These are phyloP conservation scores for Hericium erinaceus DNA, from an alignment of 768 basidiomycete species.

Conservation along the genomic window DNA sequence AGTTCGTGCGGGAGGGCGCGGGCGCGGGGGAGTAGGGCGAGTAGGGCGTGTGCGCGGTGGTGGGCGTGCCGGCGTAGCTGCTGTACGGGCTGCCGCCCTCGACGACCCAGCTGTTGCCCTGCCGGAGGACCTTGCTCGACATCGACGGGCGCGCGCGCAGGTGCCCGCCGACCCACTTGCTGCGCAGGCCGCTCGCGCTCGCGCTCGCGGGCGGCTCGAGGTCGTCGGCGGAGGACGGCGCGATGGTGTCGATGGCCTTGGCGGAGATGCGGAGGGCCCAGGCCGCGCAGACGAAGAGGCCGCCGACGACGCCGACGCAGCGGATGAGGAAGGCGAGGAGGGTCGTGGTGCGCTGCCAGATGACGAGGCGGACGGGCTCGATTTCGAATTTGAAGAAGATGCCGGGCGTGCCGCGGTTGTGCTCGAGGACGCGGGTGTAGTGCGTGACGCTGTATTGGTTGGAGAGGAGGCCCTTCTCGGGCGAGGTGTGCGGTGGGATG, in stretches of 20 bases:
- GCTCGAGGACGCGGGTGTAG: constrained; percentile 67
- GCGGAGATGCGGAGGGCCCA: constrained; percentile 34
- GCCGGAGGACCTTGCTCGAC: constrained; percentile 37
- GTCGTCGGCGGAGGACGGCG: constrained; percentile 56
- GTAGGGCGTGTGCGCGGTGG: constrained; percentile 20
- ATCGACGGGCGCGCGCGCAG: constrained; percentile 45
- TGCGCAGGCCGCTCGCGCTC: constrained; percentile 43
- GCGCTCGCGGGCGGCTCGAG: constrained; percentile 51
- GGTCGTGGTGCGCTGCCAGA: constrained; percentile 82
- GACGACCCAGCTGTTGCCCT: constrained; percentile 51
- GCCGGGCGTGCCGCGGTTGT: constrained; percentile 76
- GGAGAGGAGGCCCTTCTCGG: constrained; percentile 40
- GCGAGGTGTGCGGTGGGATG: constrained; percentile 56
- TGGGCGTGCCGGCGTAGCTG: constrained; percentile 27
- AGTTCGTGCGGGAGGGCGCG: not conserved
- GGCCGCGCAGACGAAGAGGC: constrained; percentile 67
- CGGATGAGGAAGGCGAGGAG: constrained; percentile 77
- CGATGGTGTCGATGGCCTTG: constrained; percentile 45
- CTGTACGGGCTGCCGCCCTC: constrained; percentile 39
- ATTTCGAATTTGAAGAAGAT: constrained; percentile 99
- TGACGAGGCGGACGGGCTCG: constrained; percentile 78
- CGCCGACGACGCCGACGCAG: constrained; percentile 78
- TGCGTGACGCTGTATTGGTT: constrained; percentile 94
- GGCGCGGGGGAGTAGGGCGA: constrained; percentile 20
- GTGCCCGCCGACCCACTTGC: constrained; percentile 61